A percentile compares a stretch with the other conserved stretches of the same genome.
Evolutionary conservation across 179 eudicot genomes (phyloP).

Genomic region (Camellia oleifera): DNA sequence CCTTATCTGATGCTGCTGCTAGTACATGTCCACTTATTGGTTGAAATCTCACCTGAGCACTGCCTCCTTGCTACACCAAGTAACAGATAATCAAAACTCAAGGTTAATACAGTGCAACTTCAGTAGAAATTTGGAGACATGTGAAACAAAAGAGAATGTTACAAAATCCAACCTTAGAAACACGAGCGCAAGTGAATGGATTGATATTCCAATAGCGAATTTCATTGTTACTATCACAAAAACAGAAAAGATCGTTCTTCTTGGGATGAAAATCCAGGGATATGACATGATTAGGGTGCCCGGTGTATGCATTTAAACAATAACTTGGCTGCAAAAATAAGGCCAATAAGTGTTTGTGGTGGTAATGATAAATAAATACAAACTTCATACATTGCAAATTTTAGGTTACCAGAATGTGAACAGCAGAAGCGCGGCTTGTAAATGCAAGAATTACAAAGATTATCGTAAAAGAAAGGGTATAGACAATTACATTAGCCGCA

Average conservation of each 20-base stretch:
- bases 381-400: not conserved
- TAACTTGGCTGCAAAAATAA: conserved; percentile 68
- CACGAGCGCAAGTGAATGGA: conserved; percentile 65
- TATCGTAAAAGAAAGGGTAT: conserved; percentile 12
- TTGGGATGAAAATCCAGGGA: conserved; percentile 91
- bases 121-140: not conserved
- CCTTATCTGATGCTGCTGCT: conserved; percentile 82
- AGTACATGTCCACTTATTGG: conserved; percentile 72
- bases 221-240: conserved; percentile 79
- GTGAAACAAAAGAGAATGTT: not conserved
- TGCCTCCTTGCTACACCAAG: conserved; percentile 63
- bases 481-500: conserved; percentile 71
- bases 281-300: conserved; percentile 64
- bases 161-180: conserved; percentile 58
- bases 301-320: conserved; percentile 60
- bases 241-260: conserved; percentile 77
- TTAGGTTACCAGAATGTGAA: not conserved
- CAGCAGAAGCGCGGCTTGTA: not conserved
- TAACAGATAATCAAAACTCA: conserved; percentile 8
- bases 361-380: not conserved
- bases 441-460: not conserved
- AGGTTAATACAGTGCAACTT: not conserved
- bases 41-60: conserved; percentile 88
- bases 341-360: not conserved
- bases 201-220: conserved; percentile 76